phyloP scores from a whole-genome alignment of 768 basidiomycete species.

The Suillus hirtellus region DNA sequence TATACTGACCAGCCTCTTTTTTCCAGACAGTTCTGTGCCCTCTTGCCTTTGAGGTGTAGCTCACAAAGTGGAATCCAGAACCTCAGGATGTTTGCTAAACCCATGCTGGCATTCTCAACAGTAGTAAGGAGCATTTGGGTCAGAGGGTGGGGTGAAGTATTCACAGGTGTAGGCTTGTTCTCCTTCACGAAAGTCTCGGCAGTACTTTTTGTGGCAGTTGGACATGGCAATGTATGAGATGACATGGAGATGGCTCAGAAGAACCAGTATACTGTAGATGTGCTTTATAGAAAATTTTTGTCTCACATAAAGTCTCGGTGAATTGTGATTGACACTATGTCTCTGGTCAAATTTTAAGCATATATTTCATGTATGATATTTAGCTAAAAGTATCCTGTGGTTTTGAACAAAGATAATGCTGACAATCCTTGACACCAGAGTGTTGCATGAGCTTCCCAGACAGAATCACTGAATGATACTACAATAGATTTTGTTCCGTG shows the following conservation, averaged over 20 bases:
- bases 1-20: too few relatives aligned
- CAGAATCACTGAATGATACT: slow-evolving; percentile 11
- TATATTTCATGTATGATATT: too few relatives aligned
- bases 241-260: background rate
- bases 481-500: slow-evolving; percentile 11
- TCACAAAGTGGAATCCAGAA: background rate
- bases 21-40: background rate
- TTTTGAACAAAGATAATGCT: slow-evolving; percentile 10
- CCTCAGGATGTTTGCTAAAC: slow-evolving; percentile 4
- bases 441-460: slow-evolving; percentile 19
- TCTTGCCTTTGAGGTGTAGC: background rate
- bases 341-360: background rate
- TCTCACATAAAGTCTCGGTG: background rate
- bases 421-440: slow-evolving; percentile 18
- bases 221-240: background rate
- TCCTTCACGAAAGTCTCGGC: background rate
- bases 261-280: background rate
- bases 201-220: background rate
- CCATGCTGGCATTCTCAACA: slow-evolving; percentile 11
- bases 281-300: background rate
- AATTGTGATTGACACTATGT: too few relatives aligned
- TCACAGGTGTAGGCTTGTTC: slow-evolving; percentile 3
- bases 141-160: slow-evolving; percentile 1
- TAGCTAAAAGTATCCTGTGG: background rate
- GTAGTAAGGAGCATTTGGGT: background rate